Evolutionary conservation across 768 basidiomycete genomes (phyloP), one percentile per base, ranked within the genome.

Genomic region (Leccinum barrowsii): DNA sequence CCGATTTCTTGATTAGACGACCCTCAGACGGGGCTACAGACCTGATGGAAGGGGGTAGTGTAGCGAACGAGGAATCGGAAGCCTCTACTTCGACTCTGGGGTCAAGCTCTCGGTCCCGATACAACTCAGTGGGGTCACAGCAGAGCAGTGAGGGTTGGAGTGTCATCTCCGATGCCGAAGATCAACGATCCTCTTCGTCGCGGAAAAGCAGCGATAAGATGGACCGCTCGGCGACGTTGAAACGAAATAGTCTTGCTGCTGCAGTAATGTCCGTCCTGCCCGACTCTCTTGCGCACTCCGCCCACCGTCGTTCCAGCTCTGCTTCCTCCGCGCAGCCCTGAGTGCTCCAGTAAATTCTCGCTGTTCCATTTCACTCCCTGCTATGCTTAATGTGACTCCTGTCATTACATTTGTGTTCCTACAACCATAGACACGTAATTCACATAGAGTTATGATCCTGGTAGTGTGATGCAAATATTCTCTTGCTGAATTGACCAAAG

Each of bases 401-500:
- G 40, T 42, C 19, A 8, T 54, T 50, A 60, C 65, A 63, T 13
- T 42, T 55, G 44, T 54, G 50, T 47, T 54, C 49, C 12, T 50
- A 56, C 32, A 7, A 11, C 26, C 12, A 32, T 65, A 64, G 55
- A 61, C 51, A 57, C 50, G 57, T 63, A 53, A 57, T 64, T 72
- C 55, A 66, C 52, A 26, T 61, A 57, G 61, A 64, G 22, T 19
- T 54, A 50, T 66, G 61, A 50, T 62, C 59, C n/a, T 44, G 42
- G 21, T 73, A 73, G 70, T 89, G 87, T 64, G 81, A 72, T 51
- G 75, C 76, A 58, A 98, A 86, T 21, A 97, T 83, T 56, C 84
- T 79, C 71, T 91, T 90, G 66, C 90, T 92, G 73, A 98, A 98
- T 58, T 87, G 80, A 2, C 96, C 96, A 66, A 96, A 99, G 13